Percentiles rank a stretch among this genome's conserved stretches.
These are phyloP conservation scores for Crepidotus sp. DNA, from an alignment of 1,284 basidiomycete species.

Conservation along the genomic window DNA sequence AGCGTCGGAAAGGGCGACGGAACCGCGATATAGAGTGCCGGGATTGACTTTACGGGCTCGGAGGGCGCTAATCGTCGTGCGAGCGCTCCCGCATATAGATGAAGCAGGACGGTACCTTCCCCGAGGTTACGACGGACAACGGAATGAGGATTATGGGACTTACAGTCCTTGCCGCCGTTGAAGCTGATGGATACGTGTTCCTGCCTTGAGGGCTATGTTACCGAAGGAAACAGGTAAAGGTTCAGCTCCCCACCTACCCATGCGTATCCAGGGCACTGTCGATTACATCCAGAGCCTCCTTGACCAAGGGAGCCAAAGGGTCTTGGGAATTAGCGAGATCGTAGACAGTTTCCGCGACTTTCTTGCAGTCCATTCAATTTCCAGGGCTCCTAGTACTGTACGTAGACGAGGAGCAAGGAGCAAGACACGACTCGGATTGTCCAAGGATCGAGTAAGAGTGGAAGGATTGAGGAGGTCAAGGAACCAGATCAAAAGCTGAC, in stretches of 20 bases:
- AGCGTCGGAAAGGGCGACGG: conserved; percentile 81
- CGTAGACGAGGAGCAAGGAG: neutral
- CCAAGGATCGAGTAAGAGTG: too few species aligned
- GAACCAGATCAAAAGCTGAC: too few species aligned
- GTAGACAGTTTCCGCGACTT: conserved; percentile 51
- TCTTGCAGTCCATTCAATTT: conserved; percentile 37
- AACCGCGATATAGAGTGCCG: conserved; percentile 83
- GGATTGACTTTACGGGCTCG: conserved; percentile 44
- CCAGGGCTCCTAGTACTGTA: neutral
- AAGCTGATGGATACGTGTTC: conserved; percentile 80
- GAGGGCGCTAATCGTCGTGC: conserved; percentile 32
- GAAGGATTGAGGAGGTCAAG: too few species aligned
- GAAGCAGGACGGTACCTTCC: conserved; percentile 87
- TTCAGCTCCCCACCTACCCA: conserved; percentile 50
- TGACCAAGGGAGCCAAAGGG: conserved; percentile 53
- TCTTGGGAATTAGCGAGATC: conserved; percentile 39
- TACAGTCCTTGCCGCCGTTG: conserved; percentile 98
- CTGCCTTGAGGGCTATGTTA: conserved; percentile 32
- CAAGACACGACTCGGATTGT: too few species aligned
- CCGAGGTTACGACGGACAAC: conserved; percentile 5
- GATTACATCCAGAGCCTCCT: conserved; percentile 72
- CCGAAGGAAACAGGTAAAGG: conserved; percentile 9
- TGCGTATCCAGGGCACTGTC: conserved; percentile 65
- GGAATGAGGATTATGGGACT: conserved; percentile 23
- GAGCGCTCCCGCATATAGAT: conserved; percentile 75